Conservation (phyloP, 2,329 filamentous ascomycete species). For the Diplodia corticola region DNA sequence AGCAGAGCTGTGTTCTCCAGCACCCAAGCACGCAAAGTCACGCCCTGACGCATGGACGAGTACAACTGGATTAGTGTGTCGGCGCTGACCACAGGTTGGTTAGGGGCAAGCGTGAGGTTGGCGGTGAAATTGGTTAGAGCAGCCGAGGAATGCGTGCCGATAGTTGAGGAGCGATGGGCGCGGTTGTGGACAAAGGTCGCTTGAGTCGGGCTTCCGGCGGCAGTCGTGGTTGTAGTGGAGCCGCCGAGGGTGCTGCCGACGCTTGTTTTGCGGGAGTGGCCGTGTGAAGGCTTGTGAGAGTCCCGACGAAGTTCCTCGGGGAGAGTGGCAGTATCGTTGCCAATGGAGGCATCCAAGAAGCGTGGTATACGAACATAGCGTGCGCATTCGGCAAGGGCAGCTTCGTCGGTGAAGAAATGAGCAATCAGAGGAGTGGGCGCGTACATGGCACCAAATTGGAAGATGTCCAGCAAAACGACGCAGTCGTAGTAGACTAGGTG, state of each 20-base stretch:
- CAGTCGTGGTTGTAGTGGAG: slow-evolving; percentile 1
- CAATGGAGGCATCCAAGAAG: slow-evolving; percentile 26
- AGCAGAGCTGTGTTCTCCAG: slow-evolving; percentile 71
- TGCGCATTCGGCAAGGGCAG: slow-evolving; percentile 82
- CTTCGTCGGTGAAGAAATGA: slow-evolving; percentile 73
- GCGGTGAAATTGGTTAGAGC: neutral
- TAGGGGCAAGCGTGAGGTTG: slow-evolving; percentile 20
- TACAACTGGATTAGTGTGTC: slow-evolving; percentile 74
- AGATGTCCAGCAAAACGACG: slow-evolving; percentile 86
- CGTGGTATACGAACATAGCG: slow-evolving; percentile 66
- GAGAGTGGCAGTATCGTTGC: neutral
- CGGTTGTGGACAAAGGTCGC: slow-evolving; percentile 2
- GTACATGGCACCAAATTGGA: slow-evolving; percentile 91
- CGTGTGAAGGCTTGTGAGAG: slow-evolving; percentile 1
- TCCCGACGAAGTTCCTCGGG: slow-evolving; percentile 7
- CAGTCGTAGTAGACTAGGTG: slow-evolving; percentile 94
- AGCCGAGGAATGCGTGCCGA: slow-evolving; percentile 10
- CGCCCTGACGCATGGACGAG: slow-evolving; percentile 77
- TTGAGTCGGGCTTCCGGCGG: slow-evolving; percentile 10
- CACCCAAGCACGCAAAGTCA: slow-evolving; percentile 86
- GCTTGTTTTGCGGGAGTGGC: slow-evolving; percentile 22
- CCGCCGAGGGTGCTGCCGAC: slow-evolving; percentile 10
- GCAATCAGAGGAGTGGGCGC: slow-evolving; percentile 77
- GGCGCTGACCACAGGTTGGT: slow-evolving; percentile 27
- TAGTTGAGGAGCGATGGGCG: slow-evolving; percentile 17